Conservation (phyloP, 139 green algal species). For the Chlorella sorokiniana region DNA sequence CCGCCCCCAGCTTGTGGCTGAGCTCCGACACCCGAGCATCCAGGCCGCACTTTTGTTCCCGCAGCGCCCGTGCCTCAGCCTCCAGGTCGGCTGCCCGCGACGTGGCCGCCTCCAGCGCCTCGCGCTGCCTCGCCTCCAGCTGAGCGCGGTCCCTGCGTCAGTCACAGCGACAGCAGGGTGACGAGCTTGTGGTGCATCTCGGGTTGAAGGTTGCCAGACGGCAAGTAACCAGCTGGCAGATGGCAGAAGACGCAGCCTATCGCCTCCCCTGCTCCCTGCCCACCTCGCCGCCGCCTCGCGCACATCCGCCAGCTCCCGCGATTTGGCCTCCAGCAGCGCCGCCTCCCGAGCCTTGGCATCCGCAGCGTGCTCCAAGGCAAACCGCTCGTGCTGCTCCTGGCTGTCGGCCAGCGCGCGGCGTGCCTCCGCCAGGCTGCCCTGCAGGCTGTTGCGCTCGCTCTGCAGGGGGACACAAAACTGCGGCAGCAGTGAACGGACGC, state of each 20-base stretch:
- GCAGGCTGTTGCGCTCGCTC: conserved; percentile 38
- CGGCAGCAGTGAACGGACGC: too few species aligned
- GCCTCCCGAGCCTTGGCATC: conserved; percentile 55
- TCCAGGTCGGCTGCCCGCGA: conserved; percentile 55
- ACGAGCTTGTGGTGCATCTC: too few species aligned
- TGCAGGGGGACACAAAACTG: not conserved
- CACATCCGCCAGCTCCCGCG: conserved; percentile 38
- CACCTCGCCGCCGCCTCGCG: conserved; percentile 61
- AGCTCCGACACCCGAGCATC: conserved; percentile 78
- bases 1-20: conserved; percentile 63
- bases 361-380: conserved; percentile 63
- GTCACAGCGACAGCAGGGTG: not conserved
- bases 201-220: not conserved
- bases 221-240: not conserved
- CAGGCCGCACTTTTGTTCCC: conserved; percentile 79
- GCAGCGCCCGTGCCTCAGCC: conserved; percentile 64
- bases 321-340: conserved; percentile 52
- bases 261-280: not conserved
- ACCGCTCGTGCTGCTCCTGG: conserved; percentile 62
- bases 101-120: conserved; percentile 35
- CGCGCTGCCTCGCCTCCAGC: conserved; percentile 25
- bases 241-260: too few species aligned
- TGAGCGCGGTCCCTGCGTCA: conserved; percentile 28
- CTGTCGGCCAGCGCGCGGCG: conserved; percentile 52
- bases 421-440: conserved; percentile 36